Evolutionary conservation across 192 early-diverging fungal genomes (phyloP), one percentile per base, ranked within the genome.

Genomic region (Coemansia sp.): DNA sequence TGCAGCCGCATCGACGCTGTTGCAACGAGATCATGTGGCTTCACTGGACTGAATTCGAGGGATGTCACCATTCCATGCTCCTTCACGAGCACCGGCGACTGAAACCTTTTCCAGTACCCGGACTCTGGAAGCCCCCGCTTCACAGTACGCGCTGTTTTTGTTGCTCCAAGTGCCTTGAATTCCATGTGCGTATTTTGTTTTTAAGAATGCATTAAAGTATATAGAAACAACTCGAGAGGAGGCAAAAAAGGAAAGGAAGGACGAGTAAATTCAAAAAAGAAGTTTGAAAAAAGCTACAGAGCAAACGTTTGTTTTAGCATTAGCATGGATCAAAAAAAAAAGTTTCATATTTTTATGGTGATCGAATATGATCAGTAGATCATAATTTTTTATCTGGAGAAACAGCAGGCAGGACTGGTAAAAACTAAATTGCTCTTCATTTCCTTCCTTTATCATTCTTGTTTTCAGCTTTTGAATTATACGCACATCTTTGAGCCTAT

Each of bases 1-100:
- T 98, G 95, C 56, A 99, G 88, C 48, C 94, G 86, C 51, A 93
- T 87, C 20, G 94, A 94, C 20, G 91, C 86, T 29, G 97, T 93
- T 20, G 96, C 92, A 7, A 93, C 89, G 70, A 98, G 92, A 71
- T 95, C 92, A 71, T 94, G 81, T 15, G 97, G 95, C 48, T 84
- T 81, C 21, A 86, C 66, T 23, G 87, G 90, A 55, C 88, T 90
- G 74, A 95, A 99, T 70, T 91, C 85, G 9, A 95, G 85, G 34
- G 88, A 89, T 26, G 89, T 87, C 40, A 96, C 87, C 16, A 92
- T 86, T 8, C 90, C 93, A 70, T 87, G 90, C 77, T 96, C 95
- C 77, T 94, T 94, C 73, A 96, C 83, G 2, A 93, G 72, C 58
- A 93, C 87, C 9, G 92, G 93, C n/a, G 88, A 87, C 92, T 94